These are phyloP conservation scores for Byssoonygena ceratinophila DNA, from an alignment of 2,329 filamentous ascomycete species.

Conservation along the genomic window DNA sequence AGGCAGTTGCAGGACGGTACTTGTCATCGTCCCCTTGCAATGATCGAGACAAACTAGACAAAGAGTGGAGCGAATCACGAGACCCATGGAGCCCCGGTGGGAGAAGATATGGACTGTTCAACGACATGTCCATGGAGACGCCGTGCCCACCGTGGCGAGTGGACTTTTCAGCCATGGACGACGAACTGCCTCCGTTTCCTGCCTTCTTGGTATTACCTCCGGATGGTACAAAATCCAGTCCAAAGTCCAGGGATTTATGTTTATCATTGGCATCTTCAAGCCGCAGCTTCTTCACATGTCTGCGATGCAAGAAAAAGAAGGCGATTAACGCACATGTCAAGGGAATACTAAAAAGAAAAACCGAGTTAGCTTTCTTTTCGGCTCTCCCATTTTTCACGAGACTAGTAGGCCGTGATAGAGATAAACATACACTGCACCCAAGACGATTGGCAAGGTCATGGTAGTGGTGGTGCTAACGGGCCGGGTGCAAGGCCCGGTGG, in stretches of 20 bases:
- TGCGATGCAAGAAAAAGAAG: conserved; percentile 66
- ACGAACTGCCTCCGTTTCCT: conserved; percentile 33
- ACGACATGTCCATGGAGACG: conserved; percentile 54
- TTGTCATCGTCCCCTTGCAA: conserved; percentile 70
- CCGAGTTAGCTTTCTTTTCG: not conserved
- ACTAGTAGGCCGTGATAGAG: not conserved
- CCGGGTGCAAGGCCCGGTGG: conserved; percentile 46
- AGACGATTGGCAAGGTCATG: conserved; percentile 55
- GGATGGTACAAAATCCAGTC: conserved; percentile 49
- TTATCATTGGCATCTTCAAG: conserved; percentile 76
- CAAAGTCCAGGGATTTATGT: conserved; percentile 87
- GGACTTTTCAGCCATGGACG: conserved; percentile 25
- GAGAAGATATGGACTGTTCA: conserved; percentile 84
- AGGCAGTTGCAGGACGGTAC: conserved; percentile 56
- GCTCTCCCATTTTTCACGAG: not conserved
- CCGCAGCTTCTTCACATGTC: conserved; percentile 59
- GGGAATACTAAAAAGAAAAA: conserved; percentile 57
- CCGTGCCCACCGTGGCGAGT: conserved; percentile 36
- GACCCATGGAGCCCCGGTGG: conserved; percentile 70
- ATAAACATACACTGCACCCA: conserved; percentile 58
- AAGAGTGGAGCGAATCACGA: conserved; percentile 72
- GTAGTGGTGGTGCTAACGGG: conserved; percentile 43
- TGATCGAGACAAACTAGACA: conserved; percentile 69
- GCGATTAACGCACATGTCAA: conserved; percentile 55
- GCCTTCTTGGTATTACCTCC: conserved; percentile 26